phyloP scores from a whole-genome alignment of 257 asterid genomes.

The Ilex aquifolium region DNA sequence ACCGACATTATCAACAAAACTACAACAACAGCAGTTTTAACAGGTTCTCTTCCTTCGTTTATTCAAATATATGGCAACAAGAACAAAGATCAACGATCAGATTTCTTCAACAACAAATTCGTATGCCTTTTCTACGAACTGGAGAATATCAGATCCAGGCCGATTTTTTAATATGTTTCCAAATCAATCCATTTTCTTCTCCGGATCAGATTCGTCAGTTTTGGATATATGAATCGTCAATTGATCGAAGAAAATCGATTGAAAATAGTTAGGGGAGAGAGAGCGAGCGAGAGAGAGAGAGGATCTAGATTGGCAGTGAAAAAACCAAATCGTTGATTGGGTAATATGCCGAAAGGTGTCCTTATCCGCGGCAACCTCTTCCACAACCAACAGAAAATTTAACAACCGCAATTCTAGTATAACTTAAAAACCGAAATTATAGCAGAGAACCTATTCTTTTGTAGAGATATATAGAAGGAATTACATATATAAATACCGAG shows the following conservation, averaged over 20 bases:
- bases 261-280: background rate
- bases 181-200: no score
- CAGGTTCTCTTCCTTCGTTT: background rate
- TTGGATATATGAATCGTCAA: no score
- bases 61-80: background rate
- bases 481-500: background rate
- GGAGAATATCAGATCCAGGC: constrained; percentile 6
- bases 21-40: background rate
- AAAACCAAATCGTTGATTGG: background rate
- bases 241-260: constrained; percentile 2
- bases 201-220: no score
- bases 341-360: background rate
- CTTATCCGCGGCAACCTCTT: constrained; percentile 7
- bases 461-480: background rate
- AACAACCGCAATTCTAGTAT: background rate
- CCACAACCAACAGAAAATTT: constrained; percentile 6
- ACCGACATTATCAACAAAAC: constrained; percentile 48
- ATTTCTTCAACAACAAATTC: background rate
- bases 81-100: background rate
- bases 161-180: background rate
- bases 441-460: no score
- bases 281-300: background rate
- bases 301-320: background rate
- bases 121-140: no score
- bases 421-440: background rate